Percentiles rank a stretch among this genome's conserved stretches.
These are phyloP conservation scores for Russula olivacea DNA, from an alignment of 768 basidiomycete genomes.

Conservation along the genomic window DNA sequence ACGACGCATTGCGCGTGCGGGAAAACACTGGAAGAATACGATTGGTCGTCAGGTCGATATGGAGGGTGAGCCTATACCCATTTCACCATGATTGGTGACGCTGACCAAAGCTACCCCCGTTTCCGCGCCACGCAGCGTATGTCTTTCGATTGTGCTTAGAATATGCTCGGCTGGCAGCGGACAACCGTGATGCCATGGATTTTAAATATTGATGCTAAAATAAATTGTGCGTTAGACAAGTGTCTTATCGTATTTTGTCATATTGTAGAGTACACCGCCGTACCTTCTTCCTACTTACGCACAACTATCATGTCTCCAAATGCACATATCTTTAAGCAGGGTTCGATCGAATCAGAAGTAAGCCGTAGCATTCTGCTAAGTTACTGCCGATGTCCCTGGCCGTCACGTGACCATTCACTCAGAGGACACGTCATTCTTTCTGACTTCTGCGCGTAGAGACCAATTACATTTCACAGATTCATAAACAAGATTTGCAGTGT, in stretches of 20 bases:
- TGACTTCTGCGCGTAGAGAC: too few relatives aligned
- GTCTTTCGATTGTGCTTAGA: slow-evolving; percentile 84
- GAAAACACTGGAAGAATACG: slow-evolving; percentile 88
- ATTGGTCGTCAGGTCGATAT: slow-evolving; percentile 82
- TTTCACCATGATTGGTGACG: background rate
- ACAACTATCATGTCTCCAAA: background rate
- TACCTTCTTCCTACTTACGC: background rate
- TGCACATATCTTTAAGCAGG: background rate
- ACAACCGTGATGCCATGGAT: slow-evolving; percentile 73
- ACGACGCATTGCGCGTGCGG: slow-evolving; percentile 80
- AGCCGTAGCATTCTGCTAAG: background rate
- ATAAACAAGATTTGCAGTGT: too few relatives aligned
- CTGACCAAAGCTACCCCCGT: slow-evolving; percentile 16
- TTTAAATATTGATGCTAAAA: slow-evolving; percentile 23
- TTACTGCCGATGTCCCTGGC: too few relatives aligned
- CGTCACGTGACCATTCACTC: too few relatives aligned
- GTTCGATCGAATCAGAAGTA: background rate
- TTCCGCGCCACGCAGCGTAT: slow-evolving; percentile 49
- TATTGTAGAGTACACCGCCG: background rate
- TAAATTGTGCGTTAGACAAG: background rate
- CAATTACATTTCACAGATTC: too few relatives aligned
- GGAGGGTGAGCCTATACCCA: slow-evolving; percentile 59
- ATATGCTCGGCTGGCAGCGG: slow-evolving; percentile 79
- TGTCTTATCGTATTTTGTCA: background rate
- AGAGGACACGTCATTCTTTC: too few relatives aligned